A percentile compares a stretch with the other conserved stretches of the same genome.
These are phyloP conservation scores for Pseudoscleropodium purum DNA, from an alignment of 225 moss, liverwort and hornwort species.

Conservation along the genomic window DNA sequence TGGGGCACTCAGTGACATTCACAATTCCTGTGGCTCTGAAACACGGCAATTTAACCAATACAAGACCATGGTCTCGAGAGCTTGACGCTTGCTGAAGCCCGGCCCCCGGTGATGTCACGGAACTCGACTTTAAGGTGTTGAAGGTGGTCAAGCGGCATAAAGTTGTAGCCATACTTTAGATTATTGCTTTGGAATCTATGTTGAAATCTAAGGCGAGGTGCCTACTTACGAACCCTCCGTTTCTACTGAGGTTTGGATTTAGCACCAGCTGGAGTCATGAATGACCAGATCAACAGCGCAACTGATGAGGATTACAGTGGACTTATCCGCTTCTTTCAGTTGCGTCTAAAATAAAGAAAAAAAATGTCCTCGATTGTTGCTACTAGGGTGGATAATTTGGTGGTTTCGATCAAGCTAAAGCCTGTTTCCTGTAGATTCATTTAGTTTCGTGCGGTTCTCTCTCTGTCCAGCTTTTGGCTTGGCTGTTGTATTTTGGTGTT, in stretches of 20 bases:
- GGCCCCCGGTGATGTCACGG: neutral
- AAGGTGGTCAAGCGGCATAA: neutral
- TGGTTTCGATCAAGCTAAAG: too few species aligned
- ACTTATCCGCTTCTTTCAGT: neutral
- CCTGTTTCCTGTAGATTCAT: too few species aligned
- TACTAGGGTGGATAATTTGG: too few species aligned
- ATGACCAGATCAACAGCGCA: neutral
- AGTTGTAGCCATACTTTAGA: neutral
- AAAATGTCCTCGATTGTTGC: too few species aligned
- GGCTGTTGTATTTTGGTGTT: too few species aligned
- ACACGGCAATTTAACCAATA: neutral
- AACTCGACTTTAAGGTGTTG: neutral
- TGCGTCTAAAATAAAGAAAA: too few species aligned
- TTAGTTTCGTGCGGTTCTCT: too few species aligned
- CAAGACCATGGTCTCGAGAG: neutral
- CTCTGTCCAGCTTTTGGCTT: too few species aligned
- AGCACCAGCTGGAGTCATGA: neutral
- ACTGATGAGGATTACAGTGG: neutral
- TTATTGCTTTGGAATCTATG: neutral
- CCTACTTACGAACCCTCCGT: neutral
- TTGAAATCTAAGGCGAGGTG: neutral
- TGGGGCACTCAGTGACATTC: neutral
- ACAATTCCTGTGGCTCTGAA: neutral
- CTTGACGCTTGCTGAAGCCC: neutral
- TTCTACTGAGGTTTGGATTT: neutral